phyloP scores from a whole-genome alignment of 1,139 yeast species.

The Blastobotrys petasosporus region DNA sequence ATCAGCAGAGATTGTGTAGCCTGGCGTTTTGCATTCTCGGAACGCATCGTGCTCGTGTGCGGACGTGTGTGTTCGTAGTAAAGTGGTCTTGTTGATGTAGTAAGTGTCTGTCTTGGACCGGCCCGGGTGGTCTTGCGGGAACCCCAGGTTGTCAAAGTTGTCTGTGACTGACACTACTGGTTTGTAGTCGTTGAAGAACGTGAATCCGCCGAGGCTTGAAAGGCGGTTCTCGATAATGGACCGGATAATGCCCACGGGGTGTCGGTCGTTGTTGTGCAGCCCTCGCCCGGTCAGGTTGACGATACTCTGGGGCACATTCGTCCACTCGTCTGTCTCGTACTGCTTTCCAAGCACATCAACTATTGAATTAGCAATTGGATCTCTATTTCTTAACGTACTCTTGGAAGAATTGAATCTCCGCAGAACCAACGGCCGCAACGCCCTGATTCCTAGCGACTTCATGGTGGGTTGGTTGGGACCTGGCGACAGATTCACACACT shows the following conservation, averaged over 20 bases:
- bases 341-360: constrained; percentile 43
- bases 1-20: constrained; percentile 90
- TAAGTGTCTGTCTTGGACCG: constrained; percentile 90
- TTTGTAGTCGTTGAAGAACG: constrained; percentile 71
- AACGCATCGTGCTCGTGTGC: constrained; percentile 94
- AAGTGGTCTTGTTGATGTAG: constrained; percentile 63
- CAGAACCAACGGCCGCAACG: constrained; percentile 3
- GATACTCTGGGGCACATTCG: constrained; percentile 78
- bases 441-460: neutral
- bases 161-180: constrained; percentile 80
- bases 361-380: neutral
- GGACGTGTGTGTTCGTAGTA: constrained; percentile 89
- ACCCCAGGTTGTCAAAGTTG: constrained; percentile 87
- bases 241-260: constrained; percentile 85
- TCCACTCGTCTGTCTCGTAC: constrained; percentile 68
- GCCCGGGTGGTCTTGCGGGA: constrained; percentile 91
- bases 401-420: constrained; percentile 3
- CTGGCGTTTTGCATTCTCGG: constrained; percentile 61
- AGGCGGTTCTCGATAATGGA: constrained; percentile 66
- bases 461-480: too few species aligned
- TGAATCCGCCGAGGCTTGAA: constrained; percentile 55
- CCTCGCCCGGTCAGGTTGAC: constrained; percentile 63
- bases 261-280: constrained; percentile 65
- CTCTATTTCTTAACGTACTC: neutral
- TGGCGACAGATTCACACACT: too few species aligned